Evolutionary conservation across 495 filamentous ascomycete genomes (phyloP).

Genomic region (Tuber indicum): DNA sequence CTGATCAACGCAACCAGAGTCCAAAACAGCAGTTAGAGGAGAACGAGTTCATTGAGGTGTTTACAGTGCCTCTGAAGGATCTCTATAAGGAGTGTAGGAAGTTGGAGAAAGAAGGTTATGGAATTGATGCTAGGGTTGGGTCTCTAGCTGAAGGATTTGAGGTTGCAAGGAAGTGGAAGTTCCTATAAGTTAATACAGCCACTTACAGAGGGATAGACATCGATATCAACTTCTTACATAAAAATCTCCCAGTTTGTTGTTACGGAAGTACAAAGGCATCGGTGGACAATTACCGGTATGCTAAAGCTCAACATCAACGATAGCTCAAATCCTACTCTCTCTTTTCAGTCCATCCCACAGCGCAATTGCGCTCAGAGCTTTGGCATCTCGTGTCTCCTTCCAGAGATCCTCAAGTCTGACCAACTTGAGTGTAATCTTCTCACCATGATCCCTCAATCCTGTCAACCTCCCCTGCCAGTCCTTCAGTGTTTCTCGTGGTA

Average conservation of each 20-base stretch:
- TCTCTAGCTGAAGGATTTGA: constrained; percentile 82
- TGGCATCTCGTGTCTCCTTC: constrained; percentile 72
- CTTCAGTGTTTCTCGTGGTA: constrained; percentile 58
- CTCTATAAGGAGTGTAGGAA: constrained; percentile 62
- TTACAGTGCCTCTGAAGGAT: constrained; percentile 59
- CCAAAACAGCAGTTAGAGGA: constrained; percentile 73
- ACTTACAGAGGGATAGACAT: neutral
- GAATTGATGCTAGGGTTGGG: constrained; percentile 78
- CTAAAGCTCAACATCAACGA: neutral
- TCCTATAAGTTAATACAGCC: constrained; percentile 34
- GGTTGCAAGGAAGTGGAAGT: constrained; percentile 58
- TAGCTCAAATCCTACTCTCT: neutral
- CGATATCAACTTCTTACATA: neutral
- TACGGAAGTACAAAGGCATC: neutral
- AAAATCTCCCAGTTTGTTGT: neutral
- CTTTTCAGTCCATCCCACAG: constrained; percentile 64
- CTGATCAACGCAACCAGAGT: constrained; percentile 60
- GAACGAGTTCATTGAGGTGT: constrained; percentile 85
- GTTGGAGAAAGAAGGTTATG: constrained; percentile 67
- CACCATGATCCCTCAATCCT: constrained; percentile 66
- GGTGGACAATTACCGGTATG: neutral
- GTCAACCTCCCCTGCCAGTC: constrained; percentile 70
- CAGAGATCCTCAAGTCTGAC: constrained; percentile 67
- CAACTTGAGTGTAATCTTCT: constrained; percentile 76
- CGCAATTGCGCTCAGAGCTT: constrained; percentile 69